Percentiles rank a stretch among this genome's conserved stretches.
Conservation (phyloP, 306 rosid species). For the Morella rubra region DNA sequence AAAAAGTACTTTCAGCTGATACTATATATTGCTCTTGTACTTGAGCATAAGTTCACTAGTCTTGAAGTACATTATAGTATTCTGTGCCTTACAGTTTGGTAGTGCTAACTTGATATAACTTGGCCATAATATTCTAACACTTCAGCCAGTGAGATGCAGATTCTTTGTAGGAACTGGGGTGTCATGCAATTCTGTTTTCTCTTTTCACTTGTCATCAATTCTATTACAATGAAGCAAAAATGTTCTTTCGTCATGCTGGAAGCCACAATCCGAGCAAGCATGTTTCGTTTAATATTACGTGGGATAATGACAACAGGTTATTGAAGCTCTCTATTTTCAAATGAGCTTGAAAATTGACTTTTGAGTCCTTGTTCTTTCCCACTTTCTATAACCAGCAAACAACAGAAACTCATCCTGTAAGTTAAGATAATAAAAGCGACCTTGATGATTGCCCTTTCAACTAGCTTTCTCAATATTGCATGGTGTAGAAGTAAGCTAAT, state of each 20-base stretch:
- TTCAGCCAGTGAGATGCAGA: neutral
- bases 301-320: neutral
- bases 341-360: neutral
- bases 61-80: neutral
- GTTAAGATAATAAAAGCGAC: neutral
- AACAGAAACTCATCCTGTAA: neutral
- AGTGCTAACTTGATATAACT: neutral
- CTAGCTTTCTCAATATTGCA: neutral
- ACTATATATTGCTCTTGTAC: neutral
- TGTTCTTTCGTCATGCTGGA: neutral
- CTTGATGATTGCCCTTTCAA: neutral
- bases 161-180: neutral
- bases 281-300: neutral
- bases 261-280: neutral
- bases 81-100: neutral
- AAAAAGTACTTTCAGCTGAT: too few species aligned
- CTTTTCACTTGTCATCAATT: neutral
- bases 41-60: neutral
- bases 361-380: neutral
- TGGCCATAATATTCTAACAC: neutral
- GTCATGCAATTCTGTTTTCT: neutral
- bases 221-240: neutral
- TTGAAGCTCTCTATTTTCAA: neutral
- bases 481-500: neutral
- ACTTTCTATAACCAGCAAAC: neutral